Evolutionary conservation across 129 eudicot species (phyloP), one percentile per base, ranked within the genome.

Genomic region (Escallonia herrerae): DNA sequence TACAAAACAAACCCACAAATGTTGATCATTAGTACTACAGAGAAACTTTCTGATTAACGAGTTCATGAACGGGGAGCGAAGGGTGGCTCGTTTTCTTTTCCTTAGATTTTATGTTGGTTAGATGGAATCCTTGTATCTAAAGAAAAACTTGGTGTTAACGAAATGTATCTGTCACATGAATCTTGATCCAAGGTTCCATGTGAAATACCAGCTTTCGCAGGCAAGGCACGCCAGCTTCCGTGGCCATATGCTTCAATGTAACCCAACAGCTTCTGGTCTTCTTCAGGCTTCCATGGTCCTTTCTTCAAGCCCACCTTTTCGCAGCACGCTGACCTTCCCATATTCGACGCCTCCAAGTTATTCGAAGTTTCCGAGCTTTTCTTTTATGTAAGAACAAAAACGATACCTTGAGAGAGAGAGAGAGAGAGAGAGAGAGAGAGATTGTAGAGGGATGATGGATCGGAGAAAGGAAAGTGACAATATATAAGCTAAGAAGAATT

Each of bases 241-340:
- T 86, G 95, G 8, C 89, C 89, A 49, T 74, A 84, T 60, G 75
- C 79, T 55, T 86, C 84, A 55, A 86, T 75, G 66, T 74, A 86
- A 51, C 89, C 75, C 55, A 86, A 49, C 3, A 86, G 82, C 70
- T 83, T 86, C 8, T 83, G 78, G 66, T 86, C 95, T 72, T 86
- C 95, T 56, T 86, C 95, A 10, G 89, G 76, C 2, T 86, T 86
- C 95, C 95, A 86, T 53, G 95, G 89, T 33, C 94, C 94, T 74
- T 86, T 86, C 86, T 82, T 86, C 67, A 86, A 46, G 44, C 94
- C 89, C 0, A 77, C 78, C 51, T 81, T 67, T 12, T 69, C 78
- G 46, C 85, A 53, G 58, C 58, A 53, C n/a, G 58, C 22, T 53
- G 86, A 72, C 58, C 69, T 75, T 22, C 76, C 89, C 95, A 53